Conservation (phyloP, 768 basidiomycete species). For the Kwoniella dejecticola region DNA sequence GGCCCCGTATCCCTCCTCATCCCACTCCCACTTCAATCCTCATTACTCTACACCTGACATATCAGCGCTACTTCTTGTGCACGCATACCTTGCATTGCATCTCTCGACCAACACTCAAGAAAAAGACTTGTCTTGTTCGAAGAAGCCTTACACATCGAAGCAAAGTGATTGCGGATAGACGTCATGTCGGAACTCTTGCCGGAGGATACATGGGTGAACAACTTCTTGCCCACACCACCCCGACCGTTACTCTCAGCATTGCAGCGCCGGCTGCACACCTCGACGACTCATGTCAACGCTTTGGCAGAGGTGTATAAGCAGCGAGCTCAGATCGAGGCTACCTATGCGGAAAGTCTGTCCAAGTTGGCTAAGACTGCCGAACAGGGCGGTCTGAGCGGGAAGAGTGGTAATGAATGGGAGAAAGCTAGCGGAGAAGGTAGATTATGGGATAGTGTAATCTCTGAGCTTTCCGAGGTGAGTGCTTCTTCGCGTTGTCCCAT, state of each 20-base stretch:
- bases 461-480: conserved; percentile 51
- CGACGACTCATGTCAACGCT: conserved; percentile 46
- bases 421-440: conserved; percentile 37
- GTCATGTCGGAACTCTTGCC: conserved; percentile 42
- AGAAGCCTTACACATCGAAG: too few species aligned
- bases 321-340: conserved; percentile 49
- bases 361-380: conserved; percentile 51
- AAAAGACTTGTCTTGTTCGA: too few species aligned
- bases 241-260: conserved; percentile 43
- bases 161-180: too few species aligned
- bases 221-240: conserved; percentile 39
- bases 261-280: conserved; percentile 36
- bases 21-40: background rate
- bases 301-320: conserved; percentile 54
- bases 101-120: too few species aligned
- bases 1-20: conserved; percentile 9
- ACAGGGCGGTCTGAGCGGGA: conserved; percentile 34
- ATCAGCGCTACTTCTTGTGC: too few species aligned
- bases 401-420: conserved; percentile 41
- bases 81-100: too few species aligned
- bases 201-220: conserved; percentile 50
- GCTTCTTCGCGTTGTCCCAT: too few species aligned
- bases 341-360: conserved; percentile 50
- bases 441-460: conserved; percentile 47
- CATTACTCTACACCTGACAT: too few species aligned